A percentile compares a stretch with the other conserved stretches of the same genome.
Conservation (phyloP, 192 early-diverging fungal genomes). For the Allomyces macrogynus region DNA sequence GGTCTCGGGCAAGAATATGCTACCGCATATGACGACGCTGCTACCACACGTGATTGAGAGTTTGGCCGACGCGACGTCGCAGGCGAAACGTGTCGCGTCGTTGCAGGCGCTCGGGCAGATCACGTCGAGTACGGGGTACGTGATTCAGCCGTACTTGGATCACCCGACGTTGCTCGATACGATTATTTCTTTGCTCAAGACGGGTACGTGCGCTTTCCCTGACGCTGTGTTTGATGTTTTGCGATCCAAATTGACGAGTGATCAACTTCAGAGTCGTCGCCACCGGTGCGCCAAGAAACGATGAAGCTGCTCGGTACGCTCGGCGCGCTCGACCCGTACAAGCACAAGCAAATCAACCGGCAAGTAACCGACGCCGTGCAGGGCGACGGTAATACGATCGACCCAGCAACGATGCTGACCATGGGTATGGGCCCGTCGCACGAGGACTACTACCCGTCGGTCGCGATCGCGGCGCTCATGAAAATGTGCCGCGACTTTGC, state of each 20-base stretch:
- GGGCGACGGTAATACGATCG: constrained; percentile 22
- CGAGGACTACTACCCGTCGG: constrained; percentile 78
- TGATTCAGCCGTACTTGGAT: constrained; percentile 71
- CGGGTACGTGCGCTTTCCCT: constrained; percentile 33
- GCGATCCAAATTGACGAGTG: too few relatives aligned
- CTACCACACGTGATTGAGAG: constrained; percentile 75
- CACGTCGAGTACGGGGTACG: constrained; percentile 63
- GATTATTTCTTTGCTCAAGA: constrained; percentile 60
- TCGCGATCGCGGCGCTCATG: constrained; percentile 69
- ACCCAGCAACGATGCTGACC: constrained; percentile 35
- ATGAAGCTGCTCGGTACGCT: constrained; percentile 82
- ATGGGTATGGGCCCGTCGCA: constrained; percentile 53
- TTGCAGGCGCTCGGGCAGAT: constrained; percentile 69
- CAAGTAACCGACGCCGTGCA: constrained; percentile 25
- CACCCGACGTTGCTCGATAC: constrained; percentile 63
- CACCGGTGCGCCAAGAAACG: constrained; percentile 50
- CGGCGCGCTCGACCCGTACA: constrained; percentile 86
- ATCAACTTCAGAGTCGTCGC: background rate
- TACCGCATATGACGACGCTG: constrained; percentile 58
- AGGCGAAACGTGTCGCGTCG: constrained; percentile 67
- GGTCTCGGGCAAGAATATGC: constrained; percentile 65
- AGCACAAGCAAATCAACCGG: constrained; percentile 18
- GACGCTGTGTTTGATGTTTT: too few relatives aligned
- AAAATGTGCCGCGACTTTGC: constrained; percentile 68
- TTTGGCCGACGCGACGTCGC: constrained; percentile 65